A percentile compares a stretch with the other conserved stretches of the same genome.
These are phyloP conservation scores for Starmerella bombi DNA, from an alignment of 805 yeast species.

Conservation along the genomic window DNA sequence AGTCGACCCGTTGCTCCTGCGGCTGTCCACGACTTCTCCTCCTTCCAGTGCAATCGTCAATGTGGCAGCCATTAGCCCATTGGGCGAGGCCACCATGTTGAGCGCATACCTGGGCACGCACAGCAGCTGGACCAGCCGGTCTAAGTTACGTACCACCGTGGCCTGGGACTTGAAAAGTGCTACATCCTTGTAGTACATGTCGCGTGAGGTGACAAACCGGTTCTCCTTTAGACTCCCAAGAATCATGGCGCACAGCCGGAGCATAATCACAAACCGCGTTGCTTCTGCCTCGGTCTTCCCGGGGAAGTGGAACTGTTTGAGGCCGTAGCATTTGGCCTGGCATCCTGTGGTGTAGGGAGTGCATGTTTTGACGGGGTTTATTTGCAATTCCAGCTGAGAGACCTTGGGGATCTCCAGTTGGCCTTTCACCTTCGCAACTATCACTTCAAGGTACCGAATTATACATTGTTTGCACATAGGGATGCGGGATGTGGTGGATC, in stretches of 20 bases:
- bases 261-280: slow-evolving; percentile 3
- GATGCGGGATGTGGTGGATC: too few relatives aligned
- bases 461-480: too few relatives aligned
- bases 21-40: slow-evolving; percentile 12
- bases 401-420: too few relatives aligned
- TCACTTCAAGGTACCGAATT: too few relatives aligned
- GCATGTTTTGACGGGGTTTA: too few relatives aligned
- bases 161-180: slow-evolving; percentile 36
- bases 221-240: slow-evolving; percentile 13
- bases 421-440: too few relatives aligned
- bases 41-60: slow-evolving; percentile 18
- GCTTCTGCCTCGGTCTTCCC: slow-evolving; percentile 1
- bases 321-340: too few relatives aligned
- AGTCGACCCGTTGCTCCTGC: slow-evolving; percentile 18
- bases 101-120: slow-evolving; percentile 30
- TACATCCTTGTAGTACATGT: slow-evolving; percentile 47
- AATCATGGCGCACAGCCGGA: slow-evolving; percentile 17
- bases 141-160: slow-evolving; percentile 32
- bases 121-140: slow-evolving; percentile 30
- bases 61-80: slow-evolving; percentile 40
- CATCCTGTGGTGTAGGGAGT: too few relatives aligned
- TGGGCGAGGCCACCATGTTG: slow-evolving; percentile 41
- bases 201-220: slow-evolving; percentile 35
- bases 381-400: too few relatives aligned
- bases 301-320: too few relatives aligned